phyloP scores from a whole-genome alignment of 495 filamentous ascomycete genomes.

The Aspergillus panamensis region DNA sequence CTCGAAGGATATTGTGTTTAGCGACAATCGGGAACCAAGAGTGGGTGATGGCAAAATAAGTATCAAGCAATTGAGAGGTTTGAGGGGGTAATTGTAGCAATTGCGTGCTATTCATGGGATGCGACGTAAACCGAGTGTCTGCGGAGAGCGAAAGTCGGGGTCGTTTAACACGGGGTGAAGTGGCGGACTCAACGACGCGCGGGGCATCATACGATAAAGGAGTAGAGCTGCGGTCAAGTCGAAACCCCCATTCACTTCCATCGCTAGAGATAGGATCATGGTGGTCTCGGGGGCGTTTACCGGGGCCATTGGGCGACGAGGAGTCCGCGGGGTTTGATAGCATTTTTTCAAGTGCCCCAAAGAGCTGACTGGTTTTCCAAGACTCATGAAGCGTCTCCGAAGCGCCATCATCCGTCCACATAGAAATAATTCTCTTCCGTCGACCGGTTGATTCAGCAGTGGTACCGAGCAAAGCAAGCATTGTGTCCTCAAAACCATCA shows the following conservation, averaged over 20 bases:
- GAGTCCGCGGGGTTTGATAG: conserved; percentile 41
- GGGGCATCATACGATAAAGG: conserved; percentile 32
- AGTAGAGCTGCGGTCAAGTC: conserved; percentile 31
- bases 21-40: conserved; percentile 70
- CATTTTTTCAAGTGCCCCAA: conserved; percentile 51
- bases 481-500: conserved; percentile 48
- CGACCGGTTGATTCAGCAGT: conserved; percentile 37
- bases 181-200: conserved; percentile 29
- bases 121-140: conserved; percentile 16
- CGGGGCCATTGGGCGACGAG: conserved; percentile 15
- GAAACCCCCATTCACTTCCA: conserved; percentile 36
- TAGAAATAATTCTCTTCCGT: conserved; percentile 32
- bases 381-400: conserved; percentile 54
- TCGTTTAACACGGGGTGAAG: conserved; percentile 33
- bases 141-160: conserved; percentile 24
- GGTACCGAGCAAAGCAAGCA: conserved; percentile 41
- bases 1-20: conserved; percentile 61
- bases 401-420: conserved; percentile 50
- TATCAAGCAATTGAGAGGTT: conserved; percentile 62
- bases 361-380: conserved; percentile 56
- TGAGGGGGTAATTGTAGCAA: conserved; percentile 53
- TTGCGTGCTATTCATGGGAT: conserved; percentile 18
- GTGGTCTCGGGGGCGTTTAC: conserved; percentile 41
- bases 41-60: conserved; percentile 70
- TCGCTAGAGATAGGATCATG: conserved; percentile 26